A percentile compares a stretch with the other conserved stretches of the same genome.
Conservation (phyloP, 2,329 filamentous ascomycete species). For the Torrubiella hemipterigena region DNA sequence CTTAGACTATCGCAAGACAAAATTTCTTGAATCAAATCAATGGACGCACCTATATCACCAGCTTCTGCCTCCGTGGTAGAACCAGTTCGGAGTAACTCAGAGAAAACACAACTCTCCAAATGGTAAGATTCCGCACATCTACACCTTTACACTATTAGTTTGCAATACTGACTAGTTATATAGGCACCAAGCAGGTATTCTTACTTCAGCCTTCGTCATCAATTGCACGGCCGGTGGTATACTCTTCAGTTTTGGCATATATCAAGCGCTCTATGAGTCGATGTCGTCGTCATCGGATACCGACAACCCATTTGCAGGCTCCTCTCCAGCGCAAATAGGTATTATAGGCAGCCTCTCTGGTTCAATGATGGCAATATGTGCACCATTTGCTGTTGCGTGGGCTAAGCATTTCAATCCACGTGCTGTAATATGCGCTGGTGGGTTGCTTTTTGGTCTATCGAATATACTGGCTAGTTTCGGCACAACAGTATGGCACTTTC, state of each 20-base stretch:
- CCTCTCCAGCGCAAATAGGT: neutral
- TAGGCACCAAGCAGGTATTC: too few species aligned
- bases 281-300: neutral
- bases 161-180: too few species aligned
- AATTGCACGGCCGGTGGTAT: too few species aligned
- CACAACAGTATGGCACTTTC: slow-evolving; percentile 12
- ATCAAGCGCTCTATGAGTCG: neutral
- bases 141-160: too few species aligned
- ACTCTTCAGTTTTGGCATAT: neutral
- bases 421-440: neutral
- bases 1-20: too few species aligned
- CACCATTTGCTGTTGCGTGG: neutral
- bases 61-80: too few species aligned
- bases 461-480: slow-evolving; percentile 13
- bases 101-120: too few species aligned
- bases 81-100: too few species aligned
- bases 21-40: too few species aligned
- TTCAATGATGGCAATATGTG: neutral
- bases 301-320: neutral
- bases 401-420: neutral
- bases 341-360: neutral
- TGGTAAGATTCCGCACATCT: too few species aligned
- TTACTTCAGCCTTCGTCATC: too few species aligned
- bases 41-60: too few species aligned
- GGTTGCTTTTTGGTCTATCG: neutral